Conservation (phyloP, 345 rosid species). For the Bruguiera sexangula region DNA sequence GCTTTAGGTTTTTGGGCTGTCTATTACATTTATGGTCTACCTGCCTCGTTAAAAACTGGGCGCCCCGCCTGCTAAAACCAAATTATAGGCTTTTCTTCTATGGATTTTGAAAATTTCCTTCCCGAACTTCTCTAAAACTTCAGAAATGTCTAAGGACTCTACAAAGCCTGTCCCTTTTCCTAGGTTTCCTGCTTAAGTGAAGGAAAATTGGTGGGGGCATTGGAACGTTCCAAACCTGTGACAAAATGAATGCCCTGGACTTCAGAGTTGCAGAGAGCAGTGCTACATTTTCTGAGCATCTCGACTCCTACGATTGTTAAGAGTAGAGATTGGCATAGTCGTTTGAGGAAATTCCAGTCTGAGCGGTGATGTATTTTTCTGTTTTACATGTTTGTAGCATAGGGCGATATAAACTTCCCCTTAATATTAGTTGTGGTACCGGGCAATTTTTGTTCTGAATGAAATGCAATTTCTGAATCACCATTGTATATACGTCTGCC, state of each 20-base stretch:
- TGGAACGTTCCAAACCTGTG: not conserved
- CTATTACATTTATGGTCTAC: too few species aligned
- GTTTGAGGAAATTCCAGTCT: not conserved
- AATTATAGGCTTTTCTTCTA: constrained; percentile 48
- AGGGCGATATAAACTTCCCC: not conserved
- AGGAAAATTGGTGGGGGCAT: not conserved
- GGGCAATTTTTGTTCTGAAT: too few species aligned
- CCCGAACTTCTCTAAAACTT: constrained; percentile 28
- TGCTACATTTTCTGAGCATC: not conserved
- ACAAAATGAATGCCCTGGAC: not conserved
- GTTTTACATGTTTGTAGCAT: not conserved
- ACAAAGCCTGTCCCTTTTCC: not conserved
- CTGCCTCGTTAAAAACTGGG: too few species aligned
- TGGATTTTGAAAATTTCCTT: constrained; percentile 71
- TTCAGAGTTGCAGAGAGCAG: not conserved
- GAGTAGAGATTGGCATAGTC: not conserved
- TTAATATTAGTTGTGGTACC: too few species aligned
- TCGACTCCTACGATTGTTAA: not conserved
- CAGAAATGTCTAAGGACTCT: not conserved
- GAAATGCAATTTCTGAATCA: too few species aligned
- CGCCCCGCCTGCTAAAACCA: too few species aligned
- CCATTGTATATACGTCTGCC: too few species aligned
- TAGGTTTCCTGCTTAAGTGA: not conserved
- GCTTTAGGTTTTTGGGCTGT: too few species aligned
- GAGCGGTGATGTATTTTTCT: not conserved